Evolutionary conservation across 2,329 filamentous ascomycete species (phyloP).

Genomic region (Pyrenochaeta sp.): DNA sequence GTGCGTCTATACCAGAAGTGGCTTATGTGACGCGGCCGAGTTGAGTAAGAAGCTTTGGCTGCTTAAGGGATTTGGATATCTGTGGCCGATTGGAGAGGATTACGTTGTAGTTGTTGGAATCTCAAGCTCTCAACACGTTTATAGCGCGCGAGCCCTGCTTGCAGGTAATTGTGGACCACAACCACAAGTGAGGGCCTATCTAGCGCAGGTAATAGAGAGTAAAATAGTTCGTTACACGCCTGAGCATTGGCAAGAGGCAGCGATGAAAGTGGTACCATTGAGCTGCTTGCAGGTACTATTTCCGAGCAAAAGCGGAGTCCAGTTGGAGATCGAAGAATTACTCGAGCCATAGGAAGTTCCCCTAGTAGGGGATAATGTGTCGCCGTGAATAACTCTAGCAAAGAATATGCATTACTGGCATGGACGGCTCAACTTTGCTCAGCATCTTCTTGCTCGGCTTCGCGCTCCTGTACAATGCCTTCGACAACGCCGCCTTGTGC

Average conservation of each 20-base stretch:
- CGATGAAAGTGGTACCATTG: too few relatives aligned
- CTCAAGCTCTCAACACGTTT: neutral
- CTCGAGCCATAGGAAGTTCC: too few relatives aligned
- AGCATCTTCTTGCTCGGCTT: neutral
- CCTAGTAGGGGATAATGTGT: neutral
- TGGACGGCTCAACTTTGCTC: neutral
- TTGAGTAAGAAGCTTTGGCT: neutral
- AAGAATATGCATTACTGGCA: neutral
- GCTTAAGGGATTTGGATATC: too few relatives aligned
- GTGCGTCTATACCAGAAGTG: constrained; percentile 2
- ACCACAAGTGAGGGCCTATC: neutral
- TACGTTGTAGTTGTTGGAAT: neutral
- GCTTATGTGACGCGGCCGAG: neutral
- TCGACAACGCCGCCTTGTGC: constrained; percentile 13
- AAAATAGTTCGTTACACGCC: neutral
- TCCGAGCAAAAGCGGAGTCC: too few relatives aligned
- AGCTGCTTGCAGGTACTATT: too few relatives aligned
- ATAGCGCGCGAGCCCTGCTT: neutral
- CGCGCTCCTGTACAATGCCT: neutral
- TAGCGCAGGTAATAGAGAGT: neutral
- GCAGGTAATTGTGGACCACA: neutral
- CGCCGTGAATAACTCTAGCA: neutral
- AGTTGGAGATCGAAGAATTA: too few relatives aligned
- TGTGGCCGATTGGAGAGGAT: neutral
- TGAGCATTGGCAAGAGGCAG: neutral